Evolutionary conservation across 2,329 filamentous ascomycete species (phyloP), one percentile per base, ranked within the genome.

Genomic region (Parastagonospora nodorum): DNA sequence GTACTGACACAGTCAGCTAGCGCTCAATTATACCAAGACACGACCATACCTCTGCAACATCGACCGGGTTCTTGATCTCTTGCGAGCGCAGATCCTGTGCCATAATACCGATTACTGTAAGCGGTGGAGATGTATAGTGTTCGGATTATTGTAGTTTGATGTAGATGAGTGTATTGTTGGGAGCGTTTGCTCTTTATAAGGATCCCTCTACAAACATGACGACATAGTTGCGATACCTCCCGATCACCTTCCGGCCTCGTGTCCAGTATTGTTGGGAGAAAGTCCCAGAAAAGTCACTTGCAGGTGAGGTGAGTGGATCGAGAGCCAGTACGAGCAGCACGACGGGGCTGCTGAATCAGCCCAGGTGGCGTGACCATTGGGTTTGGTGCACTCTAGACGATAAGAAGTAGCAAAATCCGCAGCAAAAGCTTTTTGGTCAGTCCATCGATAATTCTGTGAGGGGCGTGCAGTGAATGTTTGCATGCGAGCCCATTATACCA

Each of bases 21-120:
- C 41, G 45, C 19, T 2, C 31, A 32, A 15, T 41, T 30, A 41
- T 41, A 41, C 44, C 32, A 30, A 45, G 15, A 16, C 8, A 11
- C 19, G n/a, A n/a, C 10, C 66, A 52, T 31, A 69, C 68, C 66
- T 88, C 83, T 48, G 84, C 84, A 45, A 88, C 82, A 53, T 87
- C 82, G 27, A 80, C 64, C 42, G 74, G 75, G 53, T 76, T 67
- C 58, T 76, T 73, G 55, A 80, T 69, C 37, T 73, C 69, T 38
- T 73, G 67, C 15, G 73, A 73, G 54, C 76, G 68, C 44, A 80
- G 69, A 55, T 80, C 57, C 55, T 59, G 63, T 16, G 74, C 68
- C 67, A 73, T 75, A 15, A 38, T 63, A 62, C 38, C 42, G 37
- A 48, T 27, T 16, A 31, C 10, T 39, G 16, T 8, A 39, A 28